Evolutionary conservation across 83 land plant genomes (phyloP).

Genomic region (Isoetes engelmannii): DNA sequence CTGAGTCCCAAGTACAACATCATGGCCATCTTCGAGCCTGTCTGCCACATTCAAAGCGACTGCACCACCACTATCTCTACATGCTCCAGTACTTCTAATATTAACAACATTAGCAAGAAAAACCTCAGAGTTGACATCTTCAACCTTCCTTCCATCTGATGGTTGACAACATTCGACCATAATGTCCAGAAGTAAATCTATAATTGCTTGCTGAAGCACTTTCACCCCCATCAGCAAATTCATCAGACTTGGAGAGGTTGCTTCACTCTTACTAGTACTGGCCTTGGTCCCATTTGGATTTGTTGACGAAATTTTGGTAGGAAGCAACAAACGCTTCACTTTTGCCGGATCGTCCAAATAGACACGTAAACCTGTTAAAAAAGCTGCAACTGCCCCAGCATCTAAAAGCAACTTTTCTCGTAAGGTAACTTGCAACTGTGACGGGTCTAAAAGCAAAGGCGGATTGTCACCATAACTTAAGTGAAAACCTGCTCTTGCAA

Average conservation of each 20-base stretch:
- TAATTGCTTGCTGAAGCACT: constrained; percentile 91
- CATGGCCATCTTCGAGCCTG: neutral
- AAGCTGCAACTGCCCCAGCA: constrained; percentile 94
- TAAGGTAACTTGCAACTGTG: constrained; percentile 80
- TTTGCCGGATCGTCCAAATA: constrained; percentile 96
- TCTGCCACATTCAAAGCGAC: neutral
- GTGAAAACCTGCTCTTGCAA: constrained; percentile 86
- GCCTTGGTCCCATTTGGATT: constrained; percentile 48
- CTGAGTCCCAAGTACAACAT: neutral
- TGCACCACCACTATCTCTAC: neutral
- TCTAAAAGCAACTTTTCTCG: constrained; percentile 89
- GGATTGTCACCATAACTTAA: constrained; percentile 87
- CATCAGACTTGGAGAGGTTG: constrained; percentile 86
- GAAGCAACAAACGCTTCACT: constrained; percentile 86
- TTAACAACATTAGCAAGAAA: neutral
- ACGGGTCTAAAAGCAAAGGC: constrained; percentile 45
- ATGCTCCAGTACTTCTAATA: neutral
- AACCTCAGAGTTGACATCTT: constrained; percentile 9
- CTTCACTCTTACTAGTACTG: constrained; percentile 42
- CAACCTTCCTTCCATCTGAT: constrained; percentile 44
- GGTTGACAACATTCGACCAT: constrained; percentile 99
- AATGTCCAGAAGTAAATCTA: constrained; percentile 88
- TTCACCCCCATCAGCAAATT: constrained; percentile 97
- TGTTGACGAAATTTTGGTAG: constrained; percentile 57
- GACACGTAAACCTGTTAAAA: constrained; percentile 75